Evolutionary conservation across 225 moss, liverwort and hornwort genomes (phyloP), one percentile per base, ranked within the genome.

Genomic region (Physcomitrellopsis africana): DNA sequence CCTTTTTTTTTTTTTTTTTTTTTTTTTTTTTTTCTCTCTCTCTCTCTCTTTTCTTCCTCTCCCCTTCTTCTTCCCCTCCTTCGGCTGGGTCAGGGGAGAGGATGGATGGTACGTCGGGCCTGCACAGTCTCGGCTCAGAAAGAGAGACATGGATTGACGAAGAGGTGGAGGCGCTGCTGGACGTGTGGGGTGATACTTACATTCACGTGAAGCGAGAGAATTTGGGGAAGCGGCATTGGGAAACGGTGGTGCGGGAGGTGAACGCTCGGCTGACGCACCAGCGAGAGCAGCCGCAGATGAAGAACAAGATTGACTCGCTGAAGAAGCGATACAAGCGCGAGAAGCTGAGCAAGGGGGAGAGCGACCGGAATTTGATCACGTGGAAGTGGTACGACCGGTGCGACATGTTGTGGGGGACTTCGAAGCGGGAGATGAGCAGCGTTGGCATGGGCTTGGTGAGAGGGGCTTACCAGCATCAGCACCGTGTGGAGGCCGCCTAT

Each of bases 121-220:
- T 84, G 66, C 87, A 84, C 29, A 87, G 66, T 44, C 17, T 87
- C 17, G 85, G 83, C 0, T 72, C 81, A 4, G 84, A 87, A 80
- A 65, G 87, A 3, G 88, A 88, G 83, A 85, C 82, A 12, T 88
- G 88, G 88, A 85, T 85, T 19, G 85, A 85, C 29, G 88, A 88
- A 70, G 88, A 88, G 59, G 85, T 88, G 63, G 83, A 67, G 0
- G 88, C 85, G 18, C 67, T 88, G 9, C 23, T 88, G 62, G 88
- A 88, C 10, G 88, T 88, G 7, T 88, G 88, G 88, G 88, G 88
- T 8, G 54, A 88, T 26, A 83, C 85, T 1, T 88, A 88, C 52
- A 88, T 88, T 49, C 85, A 82, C 14, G 85, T 88, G 82, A 88
- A 88, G 68, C 54, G 88, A 58, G 88, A 85, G 88, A 88, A 88